Base-by-base conservation (phyloP, 495 filamentous ascomycete species). In the Staphylotrichum tortipilum region DNA sequence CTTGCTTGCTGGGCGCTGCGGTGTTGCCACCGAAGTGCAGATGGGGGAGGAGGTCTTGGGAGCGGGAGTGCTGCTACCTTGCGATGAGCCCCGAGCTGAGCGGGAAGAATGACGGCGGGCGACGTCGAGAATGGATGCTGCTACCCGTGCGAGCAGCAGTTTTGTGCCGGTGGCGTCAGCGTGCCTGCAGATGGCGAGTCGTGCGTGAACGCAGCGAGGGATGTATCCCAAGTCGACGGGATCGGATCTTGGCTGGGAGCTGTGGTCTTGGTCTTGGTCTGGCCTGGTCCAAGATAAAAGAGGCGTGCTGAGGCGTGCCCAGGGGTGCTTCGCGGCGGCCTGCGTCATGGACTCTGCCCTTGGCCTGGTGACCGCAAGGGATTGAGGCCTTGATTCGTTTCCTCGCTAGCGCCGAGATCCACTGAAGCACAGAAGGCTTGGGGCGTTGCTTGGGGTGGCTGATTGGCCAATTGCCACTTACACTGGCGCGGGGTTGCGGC, bases 91-190 rank as follows among this genome's bases (percentile, higher is more conserved):
- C 10, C 26, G 26, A 28, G 26, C 6, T 7, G 6, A 28, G 10
- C 6, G 26, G 26, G 26, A 28, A 10, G 26, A 10, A 5, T 28
- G 26, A 28, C 26, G 30, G 41, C 17, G 15, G 15, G 15, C 17
- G 9, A 41, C 3, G 48, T 24, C 12, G 18, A 14, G 6, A 28
- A 10, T 10, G 26, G 26, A 10, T 31, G 19, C 30, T 28, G 15
- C 35, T 14, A 6, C 6, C 7, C 17, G 7, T 11, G 39, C 18
- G 15, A 37, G 28, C 18, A 14, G 18, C n/a, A n/a, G n/a, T n/a
- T n/a, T n/a, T n/a, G 31, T 42, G 39, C 21, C 44, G 26, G 39
- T 48, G 54, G 44, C 54, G 49, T 48, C 44, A 49, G 17, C 3
- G 31, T 39, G 44, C 44, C 38, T 28, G 26, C 19, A 28, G 38